These are phyloP conservation scores for Xylariales sp. DNA, from an alignment of 2,329 filamentous ascomycete genomes.

Conservation along the genomic window DNA sequence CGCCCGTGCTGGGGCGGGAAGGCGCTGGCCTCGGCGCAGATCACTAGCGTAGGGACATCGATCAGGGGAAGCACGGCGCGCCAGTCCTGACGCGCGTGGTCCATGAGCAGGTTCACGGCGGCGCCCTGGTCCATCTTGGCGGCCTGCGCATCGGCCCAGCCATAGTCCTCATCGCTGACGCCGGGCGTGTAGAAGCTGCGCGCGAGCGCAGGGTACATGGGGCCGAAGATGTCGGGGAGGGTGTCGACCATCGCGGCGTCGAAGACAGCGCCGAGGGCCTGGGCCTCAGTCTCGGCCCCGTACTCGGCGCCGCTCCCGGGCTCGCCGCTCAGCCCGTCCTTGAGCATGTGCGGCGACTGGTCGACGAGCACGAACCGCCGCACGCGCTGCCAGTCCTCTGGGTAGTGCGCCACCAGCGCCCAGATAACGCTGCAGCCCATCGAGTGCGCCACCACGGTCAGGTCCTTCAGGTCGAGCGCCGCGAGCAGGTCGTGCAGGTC, in stretches of 20 bases:
- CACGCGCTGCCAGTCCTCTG: constrained; percentile 14
- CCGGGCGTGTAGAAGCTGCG: constrained; percentile 18
- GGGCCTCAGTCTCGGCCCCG: too few relatives aligned
- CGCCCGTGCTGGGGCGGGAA: constrained; percentile 11
- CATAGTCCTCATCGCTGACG: constrained; percentile 16
- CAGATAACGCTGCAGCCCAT: constrained; percentile 28
- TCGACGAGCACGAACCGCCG: constrained; percentile 24
- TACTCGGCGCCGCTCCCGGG: constrained; percentile 22
- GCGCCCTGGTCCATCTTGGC: constrained; percentile 19
- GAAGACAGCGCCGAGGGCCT: constrained; percentile 17
- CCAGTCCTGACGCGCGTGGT: constrained; percentile 23
- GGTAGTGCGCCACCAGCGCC: constrained; percentile 26
- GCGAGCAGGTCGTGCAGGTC: constrained; percentile 11
- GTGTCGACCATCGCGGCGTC: not conserved
- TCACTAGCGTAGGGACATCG: constrained; percentile 20
- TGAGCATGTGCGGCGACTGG: constrained; percentile 18
- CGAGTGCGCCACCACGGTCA: constrained; percentile 27
- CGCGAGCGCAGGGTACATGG: constrained; percentile 12
- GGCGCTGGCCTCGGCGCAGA: constrained; percentile 15
- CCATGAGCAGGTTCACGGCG: constrained; percentile 19
- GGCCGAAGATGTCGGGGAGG: constrained; percentile 11
- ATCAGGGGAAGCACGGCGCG: constrained; percentile 23
- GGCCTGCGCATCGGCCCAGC: constrained; percentile 19
- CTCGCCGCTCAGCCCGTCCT: too few relatives aligned
- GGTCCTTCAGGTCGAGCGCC: constrained; percentile 22